Percentiles rank a stretch among this genome's conserved stretches.
phyloP scores from a whole-genome alignment of 2,329 filamentous ascomycete genomes.

The Aspergillus sp. region DNA sequence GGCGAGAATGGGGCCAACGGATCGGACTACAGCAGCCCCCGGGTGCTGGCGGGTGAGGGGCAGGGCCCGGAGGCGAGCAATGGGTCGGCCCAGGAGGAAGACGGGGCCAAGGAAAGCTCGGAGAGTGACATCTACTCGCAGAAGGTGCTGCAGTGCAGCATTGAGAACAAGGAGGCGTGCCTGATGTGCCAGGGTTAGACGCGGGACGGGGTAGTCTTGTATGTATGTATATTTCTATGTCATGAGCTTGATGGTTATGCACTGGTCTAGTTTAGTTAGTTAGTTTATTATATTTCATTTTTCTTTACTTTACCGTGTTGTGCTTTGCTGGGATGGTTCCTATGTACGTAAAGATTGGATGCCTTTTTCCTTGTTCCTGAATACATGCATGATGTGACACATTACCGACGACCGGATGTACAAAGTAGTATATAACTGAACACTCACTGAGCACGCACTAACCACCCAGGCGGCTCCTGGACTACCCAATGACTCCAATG shows the following conservation, averaged over 20 bases:
- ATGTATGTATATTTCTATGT: conserved; percentile 23
- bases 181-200: conserved; percentile 92
- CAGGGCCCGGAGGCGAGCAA: conserved; percentile 20
- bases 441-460: no score
- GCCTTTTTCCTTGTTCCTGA: neutral
- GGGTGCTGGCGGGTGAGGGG: conserved; percentile 66
- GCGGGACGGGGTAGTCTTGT: conserved; percentile 1
- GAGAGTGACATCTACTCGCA: conserved; percentile 93
- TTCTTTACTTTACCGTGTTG: neutral
- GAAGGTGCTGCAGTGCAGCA: conserved; percentile 88
- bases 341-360: neutral
- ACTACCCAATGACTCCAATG: no score
- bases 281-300: conserved; percentile 12
- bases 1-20: conserved; percentile 31
- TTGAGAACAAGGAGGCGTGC: conserved; percentile 93
- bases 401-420: no score
- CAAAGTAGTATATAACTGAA: no score
- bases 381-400: neutral
- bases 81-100: conserved; percentile 53
- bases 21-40: conserved; percentile 17
- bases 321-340: neutral
- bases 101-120: conserved; percentile 67
- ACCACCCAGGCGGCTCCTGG: no score
- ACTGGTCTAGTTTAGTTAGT: no score
- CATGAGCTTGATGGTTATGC: conserved; percentile 32